Conservation (phyloP, 2,329 filamentous ascomycete genomes). For the Lachnellula hyalina region DNA sequence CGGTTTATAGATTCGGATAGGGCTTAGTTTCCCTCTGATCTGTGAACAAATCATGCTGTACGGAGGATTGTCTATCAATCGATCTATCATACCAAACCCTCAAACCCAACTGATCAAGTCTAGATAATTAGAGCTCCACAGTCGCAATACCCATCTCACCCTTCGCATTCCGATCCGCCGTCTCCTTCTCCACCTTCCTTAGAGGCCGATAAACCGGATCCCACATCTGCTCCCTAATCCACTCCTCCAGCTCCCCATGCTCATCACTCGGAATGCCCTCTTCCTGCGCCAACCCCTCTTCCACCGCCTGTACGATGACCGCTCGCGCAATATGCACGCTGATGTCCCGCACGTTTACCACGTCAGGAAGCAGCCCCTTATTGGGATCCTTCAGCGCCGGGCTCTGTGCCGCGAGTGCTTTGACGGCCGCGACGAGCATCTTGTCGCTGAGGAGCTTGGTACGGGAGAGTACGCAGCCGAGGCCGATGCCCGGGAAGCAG, state of each 20-base stretch:
- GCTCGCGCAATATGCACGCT: conserved; percentile 72
- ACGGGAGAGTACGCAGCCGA: conserved; percentile 69
- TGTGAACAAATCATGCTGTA: too few relatives aligned
- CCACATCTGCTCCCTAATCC: conserved; percentile 80
- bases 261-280: conserved; percentile 54
- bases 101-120: too few relatives aligned
- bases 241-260: conserved; percentile 37
- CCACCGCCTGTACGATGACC: conserved; percentile 66
- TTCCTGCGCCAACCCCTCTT: conserved; percentile 63
- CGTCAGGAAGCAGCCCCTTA: conserved; percentile 68
- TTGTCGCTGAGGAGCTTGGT: conserved; percentile 63
- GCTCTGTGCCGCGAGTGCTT: conserved; percentile 64
- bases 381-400: conserved; percentile 61
- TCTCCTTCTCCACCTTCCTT: conserved; percentile 46
- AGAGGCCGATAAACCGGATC: conserved; percentile 62
- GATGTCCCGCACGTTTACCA: conserved; percentile 67
- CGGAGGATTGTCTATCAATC: too few relatives aligned
- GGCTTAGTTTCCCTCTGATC: too few relatives aligned
- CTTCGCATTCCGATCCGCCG: conserved; percentile 53
- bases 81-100: too few relatives aligned
- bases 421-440: conserved; percentile 77
- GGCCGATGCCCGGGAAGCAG: conserved; percentile 79
- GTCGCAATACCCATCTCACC: conserved; percentile 48
- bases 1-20: too few relatives aligned
- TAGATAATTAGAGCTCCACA: background rate